These are phyloP conservation scores for Penicillium goetzii DNA, from an alignment of 495 filamentous ascomycete genomes.

Conservation along the genomic window DNA sequence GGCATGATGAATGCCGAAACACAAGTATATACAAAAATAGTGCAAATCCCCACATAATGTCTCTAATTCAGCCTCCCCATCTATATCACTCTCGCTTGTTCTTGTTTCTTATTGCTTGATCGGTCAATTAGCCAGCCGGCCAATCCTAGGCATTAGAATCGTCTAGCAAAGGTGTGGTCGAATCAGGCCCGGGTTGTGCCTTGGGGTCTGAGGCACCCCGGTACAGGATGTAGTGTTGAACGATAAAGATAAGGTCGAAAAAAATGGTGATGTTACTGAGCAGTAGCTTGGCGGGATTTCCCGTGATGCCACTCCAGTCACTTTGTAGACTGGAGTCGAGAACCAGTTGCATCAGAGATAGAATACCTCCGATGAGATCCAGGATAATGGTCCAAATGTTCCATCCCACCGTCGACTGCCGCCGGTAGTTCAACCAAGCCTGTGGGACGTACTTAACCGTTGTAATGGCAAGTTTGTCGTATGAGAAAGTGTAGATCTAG, in stretches of 20 bases:
- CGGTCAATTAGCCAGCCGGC: neutral
- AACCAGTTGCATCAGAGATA: slow-evolving; percentile 81
- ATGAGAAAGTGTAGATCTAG: slow-evolving; percentile 79
- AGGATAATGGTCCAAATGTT: slow-evolving; percentile 83
- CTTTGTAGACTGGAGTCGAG: slow-evolving; percentile 83
- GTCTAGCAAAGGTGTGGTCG: slow-evolving; percentile 37
- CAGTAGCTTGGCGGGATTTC: slow-evolving; percentile 89
- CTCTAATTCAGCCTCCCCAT: slow-evolving; percentile 20
- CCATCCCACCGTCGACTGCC: slow-evolving; percentile 85
- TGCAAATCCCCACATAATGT: slow-evolving; percentile 16
- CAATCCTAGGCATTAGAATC: slow-evolving; percentile 13
- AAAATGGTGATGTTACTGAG: slow-evolving; percentile 80
- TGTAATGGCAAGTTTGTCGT: slow-evolving; percentile 86
- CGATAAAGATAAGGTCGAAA: slow-evolving; percentile 85
- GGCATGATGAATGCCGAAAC: neutral
- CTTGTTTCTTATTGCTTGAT: neutral
- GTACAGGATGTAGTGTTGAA: slow-evolving; percentile 87
- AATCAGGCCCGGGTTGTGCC: slow-evolving; percentile 21
- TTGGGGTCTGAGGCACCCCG: slow-evolving; percentile 32
- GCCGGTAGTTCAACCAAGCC: slow-evolving; percentile 76
- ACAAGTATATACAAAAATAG: slow-evolving; percentile 22
- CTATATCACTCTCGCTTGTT: neutral
- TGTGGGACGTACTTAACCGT: slow-evolving; percentile 93
- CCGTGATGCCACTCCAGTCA: slow-evolving; percentile 87
- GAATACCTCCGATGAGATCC: slow-evolving; percentile 76